Base-by-base conservation (phyloP, 371 early-diverging fungal species). In the Scutellospora calospora region DNA sequence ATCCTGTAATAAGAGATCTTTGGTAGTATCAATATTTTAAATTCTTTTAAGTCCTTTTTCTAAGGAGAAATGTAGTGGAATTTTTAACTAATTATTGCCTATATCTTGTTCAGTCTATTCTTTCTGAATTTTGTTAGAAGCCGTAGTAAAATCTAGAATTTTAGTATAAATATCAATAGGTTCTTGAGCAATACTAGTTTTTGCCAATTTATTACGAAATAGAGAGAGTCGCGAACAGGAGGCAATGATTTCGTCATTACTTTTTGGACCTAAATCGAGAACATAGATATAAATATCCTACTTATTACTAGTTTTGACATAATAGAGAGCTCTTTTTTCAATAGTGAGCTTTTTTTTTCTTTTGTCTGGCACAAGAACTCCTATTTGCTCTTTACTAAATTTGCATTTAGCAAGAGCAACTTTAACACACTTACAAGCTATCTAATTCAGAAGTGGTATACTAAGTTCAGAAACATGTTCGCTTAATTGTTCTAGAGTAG, bases 331-430 rank as follows among this genome's bases (percentile, higher is more conserved):
- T 27, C n/a, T 59, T 59, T 27, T 12, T 6, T 59, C 59, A 0
- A 59, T 59, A 11, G 59, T 59, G 4, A 59, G 59, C 2, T 20
- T 59, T 59, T 59, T 6, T 11, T 59, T 59, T 59, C 59, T 59
- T 4, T 59, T 59, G 5, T 59, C 35, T 66, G 66, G 41, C 1
- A 66, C 1, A 1, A 66, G n/a, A 66, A 12, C 66, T 0, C 18
- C 68, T 68, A 68, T 68, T 20, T 68, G 33, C 68, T 68, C 41
- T 68, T 68, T 11, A 41, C 35, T 68, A 45, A 68, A 68, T 68
- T 1, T 2, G 18, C 68, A n/a, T 68, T 20, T 68, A 1, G 2
- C 35, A 68, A 31, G 16, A 25, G 1, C 20, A 31, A 9, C 45
- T 31, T 27, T 68, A 68, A 68, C 41, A 29, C 20, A 68, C 41